phyloP scores from a whole-genome alignment of 768 basidiomycete genomes.

The Mycena venus region DNA sequence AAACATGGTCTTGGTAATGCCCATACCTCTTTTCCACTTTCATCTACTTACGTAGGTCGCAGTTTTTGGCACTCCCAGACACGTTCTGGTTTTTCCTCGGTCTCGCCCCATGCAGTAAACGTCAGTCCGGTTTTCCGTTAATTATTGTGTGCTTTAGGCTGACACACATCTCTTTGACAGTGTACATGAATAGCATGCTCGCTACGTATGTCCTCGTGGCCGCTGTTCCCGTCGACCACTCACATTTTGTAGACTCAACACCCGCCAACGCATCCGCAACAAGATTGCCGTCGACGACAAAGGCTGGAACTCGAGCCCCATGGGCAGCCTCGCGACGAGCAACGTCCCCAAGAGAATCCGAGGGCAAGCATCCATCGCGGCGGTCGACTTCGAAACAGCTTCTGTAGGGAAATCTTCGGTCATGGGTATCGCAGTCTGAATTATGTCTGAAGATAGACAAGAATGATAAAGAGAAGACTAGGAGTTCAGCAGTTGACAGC shows the following conservation, averaged over 20 bases:
- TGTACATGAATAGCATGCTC: slow-evolving; percentile 2
- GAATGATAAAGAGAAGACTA: slow-evolving; percentile 1
- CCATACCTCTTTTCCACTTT: background rate
- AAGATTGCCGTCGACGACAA: slow-evolving; percentile 16
- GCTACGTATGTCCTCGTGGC: background rate
- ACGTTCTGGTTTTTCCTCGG: slow-evolving; percentile 33
- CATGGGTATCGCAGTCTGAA: slow-evolving; percentile 1
- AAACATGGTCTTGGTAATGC: slow-evolving; percentile 22
- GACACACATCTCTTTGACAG: background rate
- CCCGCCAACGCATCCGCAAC: slow-evolving; percentile 10
- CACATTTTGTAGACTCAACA: slow-evolving; percentile 21
- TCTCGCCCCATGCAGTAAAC: slow-evolving; percentile 25
- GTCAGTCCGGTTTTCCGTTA: slow-evolving; percentile 6
- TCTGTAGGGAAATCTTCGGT: slow-evolving; percentile 12
- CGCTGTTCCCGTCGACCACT: background rate
- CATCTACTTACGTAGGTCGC: background rate
- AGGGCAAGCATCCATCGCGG: slow-evolving; percentile 10
- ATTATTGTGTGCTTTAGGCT: background rate
- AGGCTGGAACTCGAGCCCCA: slow-evolving; percentile 29
- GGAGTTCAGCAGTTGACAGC: background rate
- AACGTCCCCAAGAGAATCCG: background rate
- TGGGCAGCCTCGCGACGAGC: background rate
- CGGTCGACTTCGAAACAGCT: slow-evolving; percentile 19
- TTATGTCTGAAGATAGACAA: slow-evolving; percentile 14
- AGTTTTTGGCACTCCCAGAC: slow-evolving; percentile 28